phyloP scores from a whole-genome alignment of 2,329 filamentous ascomycete species.

The Neospermospora avenae region DNA sequence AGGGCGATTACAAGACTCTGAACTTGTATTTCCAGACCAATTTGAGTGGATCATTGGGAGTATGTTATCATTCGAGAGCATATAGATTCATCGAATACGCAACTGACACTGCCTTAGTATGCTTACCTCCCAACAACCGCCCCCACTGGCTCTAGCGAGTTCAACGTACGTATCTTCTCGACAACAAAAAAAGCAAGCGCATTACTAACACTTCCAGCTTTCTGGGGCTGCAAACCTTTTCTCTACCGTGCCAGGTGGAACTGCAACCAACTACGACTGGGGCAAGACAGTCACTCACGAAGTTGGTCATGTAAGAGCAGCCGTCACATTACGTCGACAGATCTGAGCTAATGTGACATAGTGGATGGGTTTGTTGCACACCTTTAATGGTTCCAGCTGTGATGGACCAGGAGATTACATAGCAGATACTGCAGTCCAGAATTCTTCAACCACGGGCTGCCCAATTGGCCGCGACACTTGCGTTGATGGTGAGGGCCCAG shows the following conservation, averaged over 20 bases:
- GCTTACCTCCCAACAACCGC: not conserved
- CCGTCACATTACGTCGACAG: too few relatives aligned
- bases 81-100: not conserved
- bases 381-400: constrained; percentile 42
- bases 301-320: constrained; percentile 38
- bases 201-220: constrained; percentile 1
- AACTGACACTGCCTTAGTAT: not conserved
- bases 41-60: not conserved
- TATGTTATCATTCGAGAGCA: not conserved
- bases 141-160: not conserved
- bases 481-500: constrained; percentile 21
- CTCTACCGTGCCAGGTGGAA: constrained; percentile 39
- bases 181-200: not conserved
- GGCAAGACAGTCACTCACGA: constrained; percentile 44
- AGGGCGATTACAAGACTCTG: constrained; percentile 36
- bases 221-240: constrained; percentile 40
- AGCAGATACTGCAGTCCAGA: constrained; percentile 41
- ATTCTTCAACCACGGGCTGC: constrained; percentile 36
- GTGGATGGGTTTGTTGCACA: constrained; percentile 48
- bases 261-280: constrained; percentile 35
- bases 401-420: constrained; percentile 40
- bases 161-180: not conserved
- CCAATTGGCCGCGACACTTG: constrained; percentile 39
- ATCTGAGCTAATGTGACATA: not conserved
- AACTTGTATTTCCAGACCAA: constrained; percentile 35